phyloP scores from a whole-genome alignment of 768 basidiomycete species.

The Scleroderma citrinum region DNA sequence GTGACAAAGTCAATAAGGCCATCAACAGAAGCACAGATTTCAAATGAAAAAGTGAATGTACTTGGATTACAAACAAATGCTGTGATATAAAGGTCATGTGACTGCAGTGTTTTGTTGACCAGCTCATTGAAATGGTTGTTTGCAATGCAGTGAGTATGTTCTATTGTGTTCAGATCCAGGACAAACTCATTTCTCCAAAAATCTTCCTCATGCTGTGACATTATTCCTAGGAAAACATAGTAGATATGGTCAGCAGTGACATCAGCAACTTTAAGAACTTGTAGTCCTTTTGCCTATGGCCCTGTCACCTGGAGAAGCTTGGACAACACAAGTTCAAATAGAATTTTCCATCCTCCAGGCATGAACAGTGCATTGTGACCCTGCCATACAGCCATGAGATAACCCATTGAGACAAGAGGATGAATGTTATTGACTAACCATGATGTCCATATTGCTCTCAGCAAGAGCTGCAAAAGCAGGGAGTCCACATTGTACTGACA shows the following conservation, averaged over 20 bases:
- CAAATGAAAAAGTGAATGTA: not conserved
- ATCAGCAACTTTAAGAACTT: slow-evolving; percentile 19
- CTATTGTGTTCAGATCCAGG: not conserved
- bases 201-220: slow-evolving; percentile 5
- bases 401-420: not conserved
- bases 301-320: slow-evolving; percentile 6
- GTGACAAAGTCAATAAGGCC: not conserved
- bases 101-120: slow-evolving; percentile 8
- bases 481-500: slow-evolving; percentile 10
- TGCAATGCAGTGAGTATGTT: slow-evolving; percentile 7
- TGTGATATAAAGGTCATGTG: slow-evolving; percentile 14
- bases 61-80: slow-evolving; percentile 22
- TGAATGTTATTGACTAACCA: not conserved
- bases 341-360: not conserved
- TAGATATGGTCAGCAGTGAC: slow-evolving; percentile 20
- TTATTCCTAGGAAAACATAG: slow-evolving; percentile 21
- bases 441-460: not conserved
- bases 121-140: slow-evolving; percentile 18
- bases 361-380: slow-evolving; percentile 1
- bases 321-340: slow-evolving; percentile 5
- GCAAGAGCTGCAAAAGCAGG: slow-evolving; percentile 12
- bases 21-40: no score
- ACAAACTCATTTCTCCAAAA: slow-evolving; percentile 4
- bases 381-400: not conserved
- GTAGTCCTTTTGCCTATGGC: slow-evolving; percentile 16